These are phyloP conservation scores for Epichloe sibirici DNA, from an alignment of 2,329 filamentous ascomycete species.

Conservation along the genomic window DNA sequence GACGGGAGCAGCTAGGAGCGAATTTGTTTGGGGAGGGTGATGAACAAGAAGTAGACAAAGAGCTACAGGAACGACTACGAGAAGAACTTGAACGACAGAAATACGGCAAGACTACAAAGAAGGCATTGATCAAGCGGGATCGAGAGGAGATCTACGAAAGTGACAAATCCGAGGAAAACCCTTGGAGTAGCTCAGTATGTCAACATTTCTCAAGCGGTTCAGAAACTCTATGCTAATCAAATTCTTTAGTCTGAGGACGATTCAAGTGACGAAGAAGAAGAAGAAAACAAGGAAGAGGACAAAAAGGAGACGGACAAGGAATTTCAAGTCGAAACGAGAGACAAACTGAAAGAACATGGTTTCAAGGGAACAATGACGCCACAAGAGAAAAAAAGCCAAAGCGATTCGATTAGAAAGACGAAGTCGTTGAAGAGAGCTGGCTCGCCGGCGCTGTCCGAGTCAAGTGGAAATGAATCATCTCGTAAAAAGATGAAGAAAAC, in stretches of 20 bases:
- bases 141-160: conserved; percentile 78
- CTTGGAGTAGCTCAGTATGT: conserved; percentile 28
- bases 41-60: conserved; percentile 61
- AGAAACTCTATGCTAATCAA: conserved; percentile 10
- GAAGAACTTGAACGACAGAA: conserved; percentile 58
- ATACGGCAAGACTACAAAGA: conserved; percentile 65
- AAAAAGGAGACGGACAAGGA: conserved; percentile 54
- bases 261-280: conserved; percentile 22
- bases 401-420: conserved; percentile 32
- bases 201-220: background rate
- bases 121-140: conserved; percentile 73
- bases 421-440: conserved; percentile 70
- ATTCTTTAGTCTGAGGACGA: conserved; percentile 36
- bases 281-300: conserved; percentile 41
- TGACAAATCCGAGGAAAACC: conserved; percentile 39
- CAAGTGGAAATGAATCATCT: conserved; percentile 79
- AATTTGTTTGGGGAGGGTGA: conserved; percentile 65
- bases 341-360: conserved; percentile 41
- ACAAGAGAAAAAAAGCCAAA: conserved; percentile 33
- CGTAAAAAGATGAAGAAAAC: conserved; percentile 67
- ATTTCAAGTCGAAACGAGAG: conserved; percentile 37
- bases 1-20: conserved; percentile 71
- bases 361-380: conserved; percentile 56
- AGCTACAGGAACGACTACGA: conserved; percentile 56
- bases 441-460: conserved; percentile 79